These are phyloP conservation scores for Euclidium syriacum DNA, from an alignment of 345 rosid species.

Conservation along the genomic window DNA sequence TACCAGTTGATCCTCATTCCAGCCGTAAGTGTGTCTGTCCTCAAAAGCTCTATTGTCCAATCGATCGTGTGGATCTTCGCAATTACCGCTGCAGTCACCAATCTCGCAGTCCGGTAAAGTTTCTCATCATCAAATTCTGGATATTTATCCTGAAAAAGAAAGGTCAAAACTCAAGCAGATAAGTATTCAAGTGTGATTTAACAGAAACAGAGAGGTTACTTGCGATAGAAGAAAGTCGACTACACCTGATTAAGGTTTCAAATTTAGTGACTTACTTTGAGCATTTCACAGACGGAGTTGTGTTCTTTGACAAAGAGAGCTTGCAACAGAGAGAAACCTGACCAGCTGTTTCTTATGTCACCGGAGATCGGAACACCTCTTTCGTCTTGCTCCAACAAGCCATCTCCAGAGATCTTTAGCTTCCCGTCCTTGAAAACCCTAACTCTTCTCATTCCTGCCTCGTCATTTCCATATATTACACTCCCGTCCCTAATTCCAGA, in stretches of 20 bases:
- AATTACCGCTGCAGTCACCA: conserved; percentile 72
- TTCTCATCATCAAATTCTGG: conserved; percentile 58
- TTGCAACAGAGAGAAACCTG: conserved; percentile 67
- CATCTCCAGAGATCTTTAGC: conserved; percentile 48
- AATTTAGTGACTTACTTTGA: conserved; percentile 39
- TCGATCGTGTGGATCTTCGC: conserved; percentile 90
- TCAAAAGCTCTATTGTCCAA: conserved; percentile 73
- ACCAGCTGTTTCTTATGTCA: conserved; percentile 76
- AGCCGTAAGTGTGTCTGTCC: conserved; percentile 60
- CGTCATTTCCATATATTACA: conserved; percentile 68
- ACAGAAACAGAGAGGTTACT: not conserved
- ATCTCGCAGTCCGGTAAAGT: conserved; percentile 56
- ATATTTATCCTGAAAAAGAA: conserved; percentile 36
- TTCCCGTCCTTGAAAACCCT: conserved; percentile 72
- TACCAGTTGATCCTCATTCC: conserved; percentile 77
- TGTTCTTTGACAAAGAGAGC: conserved; percentile 72
- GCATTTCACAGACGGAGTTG: conserved; percentile 59
- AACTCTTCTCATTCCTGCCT: conserved; percentile 56
- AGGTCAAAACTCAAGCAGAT: not conserved
- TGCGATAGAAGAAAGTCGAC: conserved; percentile 4
- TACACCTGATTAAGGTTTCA: not conserved
- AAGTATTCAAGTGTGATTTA: not conserved
- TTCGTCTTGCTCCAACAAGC: conserved; percentile 51
- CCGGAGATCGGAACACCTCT: conserved; percentile 68
- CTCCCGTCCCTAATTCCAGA: conserved; percentile 62